These are phyloP conservation scores for Blastobotrys capitulatus DNA, from an alignment of 1,139 yeast species.

Conservation along the genomic window DNA sequence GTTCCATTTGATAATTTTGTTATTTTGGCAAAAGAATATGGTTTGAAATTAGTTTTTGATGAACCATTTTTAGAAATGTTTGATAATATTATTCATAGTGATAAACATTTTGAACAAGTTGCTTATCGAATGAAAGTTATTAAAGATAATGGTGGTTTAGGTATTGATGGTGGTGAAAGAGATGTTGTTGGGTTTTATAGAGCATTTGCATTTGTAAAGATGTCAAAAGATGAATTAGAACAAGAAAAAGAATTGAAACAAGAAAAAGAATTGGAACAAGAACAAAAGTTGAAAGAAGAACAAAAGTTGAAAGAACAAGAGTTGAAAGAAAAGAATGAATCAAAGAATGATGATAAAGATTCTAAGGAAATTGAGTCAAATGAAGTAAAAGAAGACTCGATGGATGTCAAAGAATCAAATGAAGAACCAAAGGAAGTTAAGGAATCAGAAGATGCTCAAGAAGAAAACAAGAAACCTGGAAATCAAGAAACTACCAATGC, in stretches of 20 bases:
- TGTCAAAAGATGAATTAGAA: neutral
- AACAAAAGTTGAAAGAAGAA: no score
- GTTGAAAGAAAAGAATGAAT: no score
- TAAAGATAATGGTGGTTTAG: slow-evolving; percentile 66
- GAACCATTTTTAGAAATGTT: slow-evolving; percentile 81
- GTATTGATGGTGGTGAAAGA: slow-evolving; percentile 84
- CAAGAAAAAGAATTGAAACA: neutral
- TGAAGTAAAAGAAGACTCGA: no score
- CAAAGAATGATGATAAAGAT: no score
- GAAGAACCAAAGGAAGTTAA: no score
- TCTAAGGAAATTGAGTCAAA: no score
- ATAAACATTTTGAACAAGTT: slow-evolving; percentile 51
- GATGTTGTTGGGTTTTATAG: slow-evolving; percentile 85
- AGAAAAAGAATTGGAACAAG: neutral
- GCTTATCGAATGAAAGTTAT: slow-evolving; percentile 47
- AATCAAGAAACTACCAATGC: no score
- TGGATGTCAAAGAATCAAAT: no score
- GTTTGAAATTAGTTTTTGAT: slow-evolving; percentile 63
- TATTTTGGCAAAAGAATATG: slow-evolving; percentile 77
- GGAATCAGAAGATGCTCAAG: no score
- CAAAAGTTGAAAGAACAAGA: no score
- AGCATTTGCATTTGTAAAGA: slow-evolving; percentile 68
- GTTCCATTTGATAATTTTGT: slow-evolving; percentile 90
- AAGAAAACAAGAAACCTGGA: no score
- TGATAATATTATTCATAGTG: slow-evolving; percentile 63